A percentile compares a stretch with the other conserved stretches of the same genome.
phyloP scores from a whole-genome alignment of 768 basidiomycete genomes.

The Pseudohyphozyma bogoriensis region DNA sequence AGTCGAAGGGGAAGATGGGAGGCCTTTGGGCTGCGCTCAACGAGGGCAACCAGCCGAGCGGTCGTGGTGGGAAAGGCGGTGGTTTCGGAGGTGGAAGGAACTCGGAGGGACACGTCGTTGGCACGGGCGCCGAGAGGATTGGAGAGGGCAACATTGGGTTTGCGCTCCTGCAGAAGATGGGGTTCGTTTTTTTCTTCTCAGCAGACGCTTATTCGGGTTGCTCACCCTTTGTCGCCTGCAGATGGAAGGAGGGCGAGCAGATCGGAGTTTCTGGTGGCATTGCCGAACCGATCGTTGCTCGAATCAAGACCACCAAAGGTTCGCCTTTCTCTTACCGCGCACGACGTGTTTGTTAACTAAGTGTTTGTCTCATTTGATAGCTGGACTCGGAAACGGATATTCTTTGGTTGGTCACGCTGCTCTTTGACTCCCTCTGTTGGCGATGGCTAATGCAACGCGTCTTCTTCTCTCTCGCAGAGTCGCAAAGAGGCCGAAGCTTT shows the following conservation, averaged over 20 bases:
- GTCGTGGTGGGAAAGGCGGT: slow-evolving; percentile 21
- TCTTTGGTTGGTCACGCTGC: too few relatives aligned
- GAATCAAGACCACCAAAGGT: slow-evolving; percentile 27
- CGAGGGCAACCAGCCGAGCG: too few relatives aligned
- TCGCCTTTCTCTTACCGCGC: too few relatives aligned
- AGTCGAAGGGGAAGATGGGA: slow-evolving; percentile 35
- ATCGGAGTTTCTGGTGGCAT: slow-evolving; percentile 23
- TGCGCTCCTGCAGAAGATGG: slow-evolving; percentile 77
- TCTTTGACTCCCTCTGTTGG: too few relatives aligned
- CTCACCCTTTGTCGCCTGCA: not conserved
- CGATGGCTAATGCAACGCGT: too few relatives aligned
- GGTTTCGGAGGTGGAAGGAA: slow-evolving; percentile 22
- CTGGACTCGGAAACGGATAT: too few relatives aligned
- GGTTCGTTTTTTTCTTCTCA: slow-evolving; percentile 37
- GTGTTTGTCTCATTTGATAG: too few relatives aligned
- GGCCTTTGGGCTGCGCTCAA: slow-evolving; percentile 32
- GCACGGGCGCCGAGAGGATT: slow-evolving; percentile 56
- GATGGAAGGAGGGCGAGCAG: slow-evolving; percentile 23
- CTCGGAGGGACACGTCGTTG: slow-evolving; percentile 25
- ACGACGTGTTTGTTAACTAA: too few relatives aligned
- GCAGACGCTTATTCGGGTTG: not conserved
- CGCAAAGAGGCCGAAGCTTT: too few relatives aligned
- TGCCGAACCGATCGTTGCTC: slow-evolving; percentile 19
- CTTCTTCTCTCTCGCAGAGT: too few relatives aligned
- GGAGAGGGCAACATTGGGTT: slow-evolving; percentile 73